Evolutionary conservation across 2,329 filamentous ascomycete genomes (phyloP), one percentile per base, ranked within the genome.

Genomic region (Monosporascus sp.): DNA sequence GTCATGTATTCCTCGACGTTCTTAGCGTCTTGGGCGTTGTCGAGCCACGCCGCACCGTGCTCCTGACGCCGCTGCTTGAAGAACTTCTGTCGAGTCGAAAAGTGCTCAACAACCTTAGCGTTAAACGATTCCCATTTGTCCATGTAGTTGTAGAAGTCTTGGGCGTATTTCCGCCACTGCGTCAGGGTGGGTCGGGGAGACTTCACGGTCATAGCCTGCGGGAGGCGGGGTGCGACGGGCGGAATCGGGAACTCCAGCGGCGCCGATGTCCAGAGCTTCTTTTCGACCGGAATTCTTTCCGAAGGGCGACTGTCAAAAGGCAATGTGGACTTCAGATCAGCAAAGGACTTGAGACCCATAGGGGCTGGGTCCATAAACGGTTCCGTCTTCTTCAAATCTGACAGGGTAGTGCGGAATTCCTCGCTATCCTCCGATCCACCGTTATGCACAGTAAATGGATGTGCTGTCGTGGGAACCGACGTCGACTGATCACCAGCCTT

Each of bases 341-440:
- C 69, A 45, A 85, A 76, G 0, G 81, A 84, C 31, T 72, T 72
- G 2, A 85, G 70, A 0, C 81, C 81, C 0, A 68, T 66, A 7
- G 70, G 66, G 7, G 59, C 55, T n/a, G 73, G 69, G 24, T 76
- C 72, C 0, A 73, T 67, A 31, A 83, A 78, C 0, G 81, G 81
- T 31, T 81, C 78, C 7, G 82, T 76, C 22, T 83, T 82, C 57
- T 74, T 75, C 27, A 85, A 68, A 36, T 84, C 81, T 6, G 74
- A 69, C 54, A 85, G 73, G n/a, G 68, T 79, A 6, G 77, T 72
- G n/a, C 72, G 67, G 55, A 82, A 80, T 55, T 81, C 77, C 17
- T 81, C 78, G 18, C 68, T 78, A 57, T 84, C 79, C 58, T 84
- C 79, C 1, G 80, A 82, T 18, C 80, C 79, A 17, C 70, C 71